Conservation (phyloP, 2,329 filamentous ascomycete genomes). For the Sordariomycetes sp. region DNA sequence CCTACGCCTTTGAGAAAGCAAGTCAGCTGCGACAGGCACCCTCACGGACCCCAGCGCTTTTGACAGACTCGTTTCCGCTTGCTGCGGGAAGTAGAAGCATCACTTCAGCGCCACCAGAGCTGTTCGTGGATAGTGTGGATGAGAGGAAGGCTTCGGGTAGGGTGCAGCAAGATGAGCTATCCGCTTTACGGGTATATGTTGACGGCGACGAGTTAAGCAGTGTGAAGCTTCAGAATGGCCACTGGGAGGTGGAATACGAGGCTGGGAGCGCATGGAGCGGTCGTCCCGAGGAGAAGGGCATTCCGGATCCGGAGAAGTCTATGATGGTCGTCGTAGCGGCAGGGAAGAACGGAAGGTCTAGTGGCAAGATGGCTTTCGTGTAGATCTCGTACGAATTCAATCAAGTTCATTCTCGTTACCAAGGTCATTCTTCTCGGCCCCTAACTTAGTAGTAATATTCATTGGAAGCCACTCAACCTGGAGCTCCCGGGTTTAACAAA, state of each 20-base stretch:
- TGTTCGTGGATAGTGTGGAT: neutral
- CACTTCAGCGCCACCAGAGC: neutral
- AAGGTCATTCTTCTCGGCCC: no score
- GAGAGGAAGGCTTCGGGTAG: neutral
- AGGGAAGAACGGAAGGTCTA: constrained; percentile 2
- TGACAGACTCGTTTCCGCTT: neutral
- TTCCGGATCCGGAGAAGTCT: neutral
- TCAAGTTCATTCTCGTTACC: no score
- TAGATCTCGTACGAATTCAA: no score
- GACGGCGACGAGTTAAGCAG: constrained; percentile 1
- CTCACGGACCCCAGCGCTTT: neutral
- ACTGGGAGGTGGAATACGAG: neutral
- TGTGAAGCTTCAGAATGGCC: neutral
- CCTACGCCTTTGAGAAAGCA: constrained; percentile 12
- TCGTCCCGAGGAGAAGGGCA: constrained; percentile 2
- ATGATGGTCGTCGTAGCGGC: constrained; percentile 2
- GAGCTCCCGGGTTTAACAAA: no score
- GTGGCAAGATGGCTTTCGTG: constrained; percentile 1
- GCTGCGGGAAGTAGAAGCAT: neutral
- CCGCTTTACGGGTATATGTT: neutral
- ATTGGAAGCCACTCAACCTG: no score
- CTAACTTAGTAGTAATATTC: no score
- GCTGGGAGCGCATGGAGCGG: neutral
- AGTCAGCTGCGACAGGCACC: neutral
- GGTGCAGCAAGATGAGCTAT: neutral